These are phyloP conservation scores for Leccinum uliginosum DNA, from an alignment of 768 basidiomycete species.

Conservation along the genomic window DNA sequence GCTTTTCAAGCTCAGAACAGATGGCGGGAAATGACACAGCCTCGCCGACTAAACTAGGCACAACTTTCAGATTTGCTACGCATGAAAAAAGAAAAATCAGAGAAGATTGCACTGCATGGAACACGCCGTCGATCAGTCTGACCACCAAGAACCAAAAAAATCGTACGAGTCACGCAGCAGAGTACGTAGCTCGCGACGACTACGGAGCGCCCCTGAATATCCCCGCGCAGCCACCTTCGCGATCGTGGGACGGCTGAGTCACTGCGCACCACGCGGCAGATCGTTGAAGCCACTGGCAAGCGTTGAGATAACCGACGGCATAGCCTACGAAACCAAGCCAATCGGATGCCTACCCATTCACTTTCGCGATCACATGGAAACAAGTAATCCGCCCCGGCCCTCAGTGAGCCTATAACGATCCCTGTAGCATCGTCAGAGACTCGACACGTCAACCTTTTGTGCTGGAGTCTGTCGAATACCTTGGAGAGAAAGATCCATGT, in stretches of 20 bases:
- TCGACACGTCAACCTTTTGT: too few relatives aligned
- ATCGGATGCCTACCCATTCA: conserved; percentile 6
- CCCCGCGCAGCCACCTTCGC: conserved; percentile 1
- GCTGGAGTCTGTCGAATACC: background rate
- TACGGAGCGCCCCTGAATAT: conserved; percentile 11
- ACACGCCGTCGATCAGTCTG: background rate
- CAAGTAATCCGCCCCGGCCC: too few relatives aligned
- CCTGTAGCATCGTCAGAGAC: background rate
- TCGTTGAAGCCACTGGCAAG: background rate
- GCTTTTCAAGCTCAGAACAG: conserved; percentile 37
- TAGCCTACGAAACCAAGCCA: conserved; percentile 4
- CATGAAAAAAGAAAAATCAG: background rate
- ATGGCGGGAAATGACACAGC: conserved; percentile 23
- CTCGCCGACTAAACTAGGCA: conserved; percentile 9
- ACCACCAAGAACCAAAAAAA: background rate
- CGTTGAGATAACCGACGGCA: conserved; percentile 8
- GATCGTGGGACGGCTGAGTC: conserved; percentile 5
- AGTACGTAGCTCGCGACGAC: conserved; percentile 8
- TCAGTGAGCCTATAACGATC: too few relatives aligned
- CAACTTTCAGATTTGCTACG: background rate
- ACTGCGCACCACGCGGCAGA: background rate
- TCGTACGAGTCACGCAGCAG: background rate
- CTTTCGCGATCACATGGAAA: background rate
- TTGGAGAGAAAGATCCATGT: background rate
- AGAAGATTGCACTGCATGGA: background rate